These are phyloP conservation scores for Plectosphaerella cucumerina DNA, from an alignment of 2,329 filamentous ascomycete species.

Conservation along the genomic window DNA sequence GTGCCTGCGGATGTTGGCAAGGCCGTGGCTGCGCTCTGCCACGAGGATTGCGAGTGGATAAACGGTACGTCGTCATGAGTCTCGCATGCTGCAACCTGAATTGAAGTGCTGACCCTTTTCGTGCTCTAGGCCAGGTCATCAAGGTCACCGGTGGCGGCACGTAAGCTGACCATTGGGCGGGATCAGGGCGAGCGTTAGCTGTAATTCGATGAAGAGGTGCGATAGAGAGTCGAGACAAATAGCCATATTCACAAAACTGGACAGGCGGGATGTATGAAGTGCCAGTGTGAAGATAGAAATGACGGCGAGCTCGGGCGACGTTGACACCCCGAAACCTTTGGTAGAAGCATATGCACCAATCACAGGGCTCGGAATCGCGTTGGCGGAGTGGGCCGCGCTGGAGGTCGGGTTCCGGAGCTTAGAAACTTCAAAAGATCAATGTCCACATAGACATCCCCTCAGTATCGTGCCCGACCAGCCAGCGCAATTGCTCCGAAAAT, in stretches of 20 bases:
- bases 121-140: constrained; percentile 28
- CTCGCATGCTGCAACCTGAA: constrained; percentile 53
- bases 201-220: too few species aligned
- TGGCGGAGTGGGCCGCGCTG: not conserved
- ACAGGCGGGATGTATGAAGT: not conserved
- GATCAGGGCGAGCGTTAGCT: not conserved
- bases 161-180: constrained; percentile 3
- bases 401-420: not conserved
- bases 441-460: not conserved
- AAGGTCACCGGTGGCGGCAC: constrained; percentile 30
- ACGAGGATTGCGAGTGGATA: constrained; percentile 59
- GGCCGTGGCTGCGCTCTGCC: constrained; percentile 51
- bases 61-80: constrained; percentile 43
- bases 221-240: too few species aligned
- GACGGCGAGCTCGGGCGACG: not conserved
- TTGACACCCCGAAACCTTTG: too few species aligned
- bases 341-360: too few species aligned
- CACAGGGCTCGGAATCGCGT: not conserved
- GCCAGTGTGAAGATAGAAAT: not conserved
- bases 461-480: too few species aligned
- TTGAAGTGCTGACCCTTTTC: constrained; percentile 13
- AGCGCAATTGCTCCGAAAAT: too few species aligned
- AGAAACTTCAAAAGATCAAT: not conserved
- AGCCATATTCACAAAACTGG: not conserved
- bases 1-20: constrained; percentile 55